Evolutionary conservation across 305 asterid species (phyloP), one percentile per base, ranked within the genome.

Genomic region (Solanum hybrid): DNA sequence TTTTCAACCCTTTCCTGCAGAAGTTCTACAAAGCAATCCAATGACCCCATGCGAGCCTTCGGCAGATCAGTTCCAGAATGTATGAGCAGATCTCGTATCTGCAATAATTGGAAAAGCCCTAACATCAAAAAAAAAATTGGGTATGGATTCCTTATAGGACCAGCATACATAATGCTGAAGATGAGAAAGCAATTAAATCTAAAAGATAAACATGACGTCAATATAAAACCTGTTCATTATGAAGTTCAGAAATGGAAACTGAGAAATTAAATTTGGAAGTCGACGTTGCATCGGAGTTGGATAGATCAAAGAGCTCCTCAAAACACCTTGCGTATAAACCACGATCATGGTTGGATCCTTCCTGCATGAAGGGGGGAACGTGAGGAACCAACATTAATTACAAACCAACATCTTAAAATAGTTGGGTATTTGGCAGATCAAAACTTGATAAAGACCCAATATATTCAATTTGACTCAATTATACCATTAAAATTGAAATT

Each of bases 291-390:
- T 98, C 99, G 8, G 99, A 96, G 94, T 98, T 97, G 90, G 99
- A 95, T 90, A 98, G 92, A 94, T 98, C 99, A 93, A 98, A 98
- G 86, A 98, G 98, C 96, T 98, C 99, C 95, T 98, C 99, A 92
- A 96, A 98, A 89, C 96, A 95, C 87, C 99, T 97, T 83, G 96
- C 97, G 92, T 98, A 97, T 90, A 98, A 92, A 92, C 99, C 99
- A 91, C 99, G 99, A 93, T 98, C 99, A 92, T 95, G 98, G 93
- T 95, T 95, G 92, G 99, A 96, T 94, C 99, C 99, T 94, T 97
- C 99, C 99, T 98, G 98, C 94, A 90, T 69, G 92, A 91, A 90
- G 89, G 91, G 79, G 64, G 86, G 9, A 88, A 51, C 40, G 86
- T 91, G 90, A 93, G 90, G 78, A 89, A 91, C 75, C 76, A 88